Conservation (phyloP, 345 rosid species). For the Triadica sebifera region DNA sequence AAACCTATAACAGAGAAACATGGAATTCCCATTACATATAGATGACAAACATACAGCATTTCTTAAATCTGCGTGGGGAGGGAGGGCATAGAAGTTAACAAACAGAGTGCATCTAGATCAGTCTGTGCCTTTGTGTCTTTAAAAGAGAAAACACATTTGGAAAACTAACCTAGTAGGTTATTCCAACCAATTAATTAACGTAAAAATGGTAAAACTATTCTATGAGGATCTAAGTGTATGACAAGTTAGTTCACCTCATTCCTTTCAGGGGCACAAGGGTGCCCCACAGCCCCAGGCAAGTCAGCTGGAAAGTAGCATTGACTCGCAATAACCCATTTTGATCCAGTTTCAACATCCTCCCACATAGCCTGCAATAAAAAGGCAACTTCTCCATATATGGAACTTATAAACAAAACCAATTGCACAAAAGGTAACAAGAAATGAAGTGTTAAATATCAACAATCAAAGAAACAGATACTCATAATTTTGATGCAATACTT, state of each 20-base stretch:
- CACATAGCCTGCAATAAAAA: slow-evolving; percentile 56
- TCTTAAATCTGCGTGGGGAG: background rate
- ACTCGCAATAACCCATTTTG: slow-evolving; percentile 53
- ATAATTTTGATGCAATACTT: background rate
- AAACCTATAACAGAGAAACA: slow-evolving; percentile 42
- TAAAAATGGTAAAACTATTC: background rate
- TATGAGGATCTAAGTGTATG: background rate
- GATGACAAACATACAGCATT: background rate
- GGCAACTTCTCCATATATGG: background rate
- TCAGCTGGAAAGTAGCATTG: slow-evolving; percentile 66
- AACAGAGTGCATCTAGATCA: background rate
- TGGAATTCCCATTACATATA: background rate
- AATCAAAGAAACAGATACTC: background rate
- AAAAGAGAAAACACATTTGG: too few relatives aligned
- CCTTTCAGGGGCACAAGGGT: slow-evolving; percentile 53
- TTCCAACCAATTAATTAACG: background rate
- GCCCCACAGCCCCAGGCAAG: slow-evolving; percentile 58
- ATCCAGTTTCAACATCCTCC: slow-evolving; percentile 55
- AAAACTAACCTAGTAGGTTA: background rate
- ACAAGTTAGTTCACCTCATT: slow-evolving; percentile 46
- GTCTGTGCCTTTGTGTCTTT: too few relatives aligned
- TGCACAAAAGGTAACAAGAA: background rate
- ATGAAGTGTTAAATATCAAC: background rate
- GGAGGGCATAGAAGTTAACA: background rate
- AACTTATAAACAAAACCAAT: background rate